Evolutionary conservation across 495 filamentous ascomycete genomes (phyloP).

Genomic region (Pyrenula massariospora): DNA sequence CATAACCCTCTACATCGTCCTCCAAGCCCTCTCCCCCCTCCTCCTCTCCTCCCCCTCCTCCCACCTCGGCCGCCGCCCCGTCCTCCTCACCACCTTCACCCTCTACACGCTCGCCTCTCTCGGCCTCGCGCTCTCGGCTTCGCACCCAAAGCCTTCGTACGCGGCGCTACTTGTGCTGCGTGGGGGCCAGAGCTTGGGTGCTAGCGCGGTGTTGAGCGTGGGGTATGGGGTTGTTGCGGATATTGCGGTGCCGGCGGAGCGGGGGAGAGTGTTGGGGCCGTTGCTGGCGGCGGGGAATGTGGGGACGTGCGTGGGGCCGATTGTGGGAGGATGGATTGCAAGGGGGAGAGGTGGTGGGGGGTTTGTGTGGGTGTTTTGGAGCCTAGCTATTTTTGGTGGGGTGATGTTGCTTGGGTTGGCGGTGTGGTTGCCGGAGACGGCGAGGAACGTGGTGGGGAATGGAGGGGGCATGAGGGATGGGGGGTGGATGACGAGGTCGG

Average conservation of each 20-base stretch:
- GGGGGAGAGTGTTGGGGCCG: slow-evolving; percentile 44
- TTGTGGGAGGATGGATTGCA: slow-evolving; percentile 41
- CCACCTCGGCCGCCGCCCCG: slow-evolving; percentile 30
- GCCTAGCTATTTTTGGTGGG: slow-evolving; percentile 35
- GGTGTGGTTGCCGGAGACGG: slow-evolving; percentile 40
- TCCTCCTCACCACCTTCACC: slow-evolving; percentile 32
- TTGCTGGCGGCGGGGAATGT: slow-evolving; percentile 4
- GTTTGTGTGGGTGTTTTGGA: slow-evolving; percentile 49
- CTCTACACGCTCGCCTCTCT: slow-evolving; percentile 36
- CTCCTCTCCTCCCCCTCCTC: slow-evolving; percentile 40
- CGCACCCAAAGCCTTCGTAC: slow-evolving; percentile 33
- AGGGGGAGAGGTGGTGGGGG: slow-evolving; percentile 37
- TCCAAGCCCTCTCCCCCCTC: slow-evolving; percentile 38
- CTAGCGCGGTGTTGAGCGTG: slow-evolving; percentile 40
- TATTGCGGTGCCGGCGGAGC: slow-evolving; percentile 37
- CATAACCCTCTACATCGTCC: slow-evolving; percentile 32
- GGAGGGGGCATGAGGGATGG: too few species aligned
- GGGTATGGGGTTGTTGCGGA: slow-evolving; percentile 46
- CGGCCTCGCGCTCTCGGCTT: slow-evolving; percentile 32
- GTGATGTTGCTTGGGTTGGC: slow-evolving; percentile 28
- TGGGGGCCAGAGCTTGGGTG: slow-evolving; percentile 37
- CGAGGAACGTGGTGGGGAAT: slow-evolving; percentile 39
- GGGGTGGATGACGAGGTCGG: too few species aligned
- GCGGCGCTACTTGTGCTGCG: slow-evolving; percentile 32
- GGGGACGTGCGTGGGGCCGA: slow-evolving; percentile 37